phyloP scores from a whole-genome alignment of 2,329 filamentous ascomycete genomes.

The Cladosporium sphaerospermum region DNA sequence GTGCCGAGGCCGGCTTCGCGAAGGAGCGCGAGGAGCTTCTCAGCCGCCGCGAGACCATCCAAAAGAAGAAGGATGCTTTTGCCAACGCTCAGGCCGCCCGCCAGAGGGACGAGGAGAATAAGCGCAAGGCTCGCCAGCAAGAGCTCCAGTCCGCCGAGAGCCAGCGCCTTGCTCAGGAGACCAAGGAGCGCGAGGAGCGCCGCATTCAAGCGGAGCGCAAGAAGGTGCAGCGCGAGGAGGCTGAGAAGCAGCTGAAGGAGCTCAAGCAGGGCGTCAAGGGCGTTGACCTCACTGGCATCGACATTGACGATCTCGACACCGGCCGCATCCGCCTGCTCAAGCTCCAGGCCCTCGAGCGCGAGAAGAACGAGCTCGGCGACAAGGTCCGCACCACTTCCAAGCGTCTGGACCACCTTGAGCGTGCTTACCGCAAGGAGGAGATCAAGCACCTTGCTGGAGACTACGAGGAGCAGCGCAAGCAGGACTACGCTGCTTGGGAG shows the following conservation, averaged over 20 bases:
- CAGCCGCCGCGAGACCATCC: conserved; percentile 80
- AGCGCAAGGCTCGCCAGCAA: conserved; percentile 79
- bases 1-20: conserved; percentile 81
- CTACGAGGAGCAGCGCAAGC: conserved; percentile 74
- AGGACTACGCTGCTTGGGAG: conserved; percentile 75
- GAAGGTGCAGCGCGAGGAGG: conserved; percentile 51
- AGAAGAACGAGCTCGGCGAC: conserved; percentile 94
- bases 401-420: conserved; percentile 93
- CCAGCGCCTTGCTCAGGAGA: conserved; percentile 83
- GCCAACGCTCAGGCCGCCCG: conserved; percentile 79
- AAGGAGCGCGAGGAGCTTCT: conserved; percentile 83
- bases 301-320: conserved; percentile 61
- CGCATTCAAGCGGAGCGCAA: conserved; percentile 82
- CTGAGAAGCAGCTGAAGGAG: conserved; percentile 86
- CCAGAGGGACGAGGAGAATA: conserved; percentile 86
- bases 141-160: conserved; percentile 86
- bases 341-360: conserved; percentile 89
- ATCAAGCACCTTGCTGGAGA: conserved; percentile 83
- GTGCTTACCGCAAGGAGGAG: conserved; percentile 94
- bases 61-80: conserved; percentile 96
- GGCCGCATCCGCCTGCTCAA: conserved; percentile 83
- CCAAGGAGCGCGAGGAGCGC: conserved; percentile 81
- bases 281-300: conserved; percentile 80
- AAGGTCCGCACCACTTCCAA: conserved; percentile 87
- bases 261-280: conserved; percentile 82